Base-by-base conservation (phyloP, 441 rosid species). In the Gossypium davidsonii region DNA sequence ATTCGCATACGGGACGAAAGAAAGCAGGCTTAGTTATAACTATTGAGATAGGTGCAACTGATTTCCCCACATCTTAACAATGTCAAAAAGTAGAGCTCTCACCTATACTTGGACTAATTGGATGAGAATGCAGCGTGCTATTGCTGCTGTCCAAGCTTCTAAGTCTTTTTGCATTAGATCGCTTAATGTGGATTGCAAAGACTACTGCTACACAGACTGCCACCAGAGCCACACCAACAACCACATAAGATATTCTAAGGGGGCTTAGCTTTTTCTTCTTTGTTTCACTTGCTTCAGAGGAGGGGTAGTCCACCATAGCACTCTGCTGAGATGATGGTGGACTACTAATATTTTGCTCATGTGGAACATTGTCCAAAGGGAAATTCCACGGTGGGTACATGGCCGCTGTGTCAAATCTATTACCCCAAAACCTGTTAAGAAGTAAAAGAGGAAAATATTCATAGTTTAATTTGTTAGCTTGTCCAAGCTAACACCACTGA, bases 361-460 rank as follows among this genome's bases (percentile, higher is more conserved):
- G 25, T 1, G 91, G 86, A 74, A 75, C 77, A 74, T 72, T 84
- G 49, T 84, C 84, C 81, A 78, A 80, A 56, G 98, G 98, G 81
- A 87, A 86, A 46, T 76, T 82, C 99, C 99, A 95, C 5, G 97
- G 89, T 60, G 90, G 89, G 76, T 89, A 84, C 80, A 82, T 85
- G 65, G 77, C 81, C 61, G 60, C 90, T 72, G 70, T 74, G 21
- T 91, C 83, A 78, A 95, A 95, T 63, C 67, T 71, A 81, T 93
- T 95, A 71, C 97, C 92, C 74, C 90, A 94, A 77, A 95, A 81
- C 97, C 99, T 96, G 78, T 71, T 60, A 77, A 73, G 39, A 58
- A 49, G 68, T 31, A 73, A 52, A 82, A 74, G 69, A 60, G 64
- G 15, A 68, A 79, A 70, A 57, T 42, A 21, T 57, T 21, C 52